These are phyloP conservation scores for Pestalotiopsis sp. DNA, from an alignment of 2,329 filamentous ascomycete genomes.

Conservation along the genomic window DNA sequence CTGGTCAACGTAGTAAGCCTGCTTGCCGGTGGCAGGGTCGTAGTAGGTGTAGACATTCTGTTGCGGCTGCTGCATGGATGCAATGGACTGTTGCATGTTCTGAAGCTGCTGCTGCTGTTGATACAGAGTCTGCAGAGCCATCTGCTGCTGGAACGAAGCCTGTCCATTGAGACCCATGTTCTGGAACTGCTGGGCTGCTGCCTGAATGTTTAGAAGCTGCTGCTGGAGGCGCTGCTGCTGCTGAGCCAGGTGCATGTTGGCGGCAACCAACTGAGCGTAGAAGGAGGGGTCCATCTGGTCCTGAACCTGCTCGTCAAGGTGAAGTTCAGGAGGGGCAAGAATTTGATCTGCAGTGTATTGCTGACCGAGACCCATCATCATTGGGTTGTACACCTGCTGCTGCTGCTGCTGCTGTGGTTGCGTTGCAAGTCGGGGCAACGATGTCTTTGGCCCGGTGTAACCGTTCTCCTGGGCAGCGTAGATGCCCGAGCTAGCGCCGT, in stretches of 20 bases:
- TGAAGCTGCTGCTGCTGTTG: constrained; percentile 62
- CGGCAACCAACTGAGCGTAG: constrained; percentile 86
- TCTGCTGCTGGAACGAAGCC: constrained; percentile 44
- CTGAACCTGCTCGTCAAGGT: constrained; percentile 69
- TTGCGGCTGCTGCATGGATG: constrained; percentile 52
- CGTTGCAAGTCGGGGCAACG: constrained; percentile 44
- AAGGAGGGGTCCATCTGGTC: constrained; percentile 81
- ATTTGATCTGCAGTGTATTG: constrained; percentile 86
- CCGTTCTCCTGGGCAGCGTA: constrained; percentile 45
- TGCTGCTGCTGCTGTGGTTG: constrained; percentile 28
- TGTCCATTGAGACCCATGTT: constrained; percentile 69
- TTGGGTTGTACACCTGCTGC: constrained; percentile 34
- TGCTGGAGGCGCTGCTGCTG: constrained; percentile 95
- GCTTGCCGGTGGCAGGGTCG: constrained; percentile 82
- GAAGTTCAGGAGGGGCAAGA: constrained; percentile 78
- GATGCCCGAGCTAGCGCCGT: constrained; percentile 44
- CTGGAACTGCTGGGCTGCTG: constrained; percentile 81
- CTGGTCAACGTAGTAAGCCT: constrained; percentile 75
- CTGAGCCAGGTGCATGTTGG: constrained; percentile 89
- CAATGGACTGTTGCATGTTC: constrained; percentile 66
- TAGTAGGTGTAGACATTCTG: constrained; percentile 81
- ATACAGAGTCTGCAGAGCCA: constrained; percentile 56
- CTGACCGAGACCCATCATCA: constrained; percentile 31
- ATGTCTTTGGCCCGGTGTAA: constrained; percentile 58
- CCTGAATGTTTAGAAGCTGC: constrained; percentile 82